Evolutionary conservation across 495 filamentous ascomycete species (phyloP).

Genomic region (Acidiella bohemica): DNA sequence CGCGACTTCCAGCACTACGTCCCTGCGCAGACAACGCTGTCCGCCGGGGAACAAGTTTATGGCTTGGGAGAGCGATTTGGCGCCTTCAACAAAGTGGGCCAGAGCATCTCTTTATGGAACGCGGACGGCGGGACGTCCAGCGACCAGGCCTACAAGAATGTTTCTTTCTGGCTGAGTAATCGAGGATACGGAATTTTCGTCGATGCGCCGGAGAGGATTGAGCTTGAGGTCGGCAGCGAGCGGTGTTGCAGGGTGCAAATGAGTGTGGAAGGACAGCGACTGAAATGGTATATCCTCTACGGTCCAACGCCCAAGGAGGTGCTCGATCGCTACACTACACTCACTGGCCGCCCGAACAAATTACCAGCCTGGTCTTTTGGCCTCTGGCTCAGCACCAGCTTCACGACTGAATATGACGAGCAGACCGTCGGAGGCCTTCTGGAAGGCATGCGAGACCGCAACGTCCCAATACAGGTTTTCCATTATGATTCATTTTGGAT

Average conservation of each 20-base stretch:
- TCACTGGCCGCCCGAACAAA: slow-evolving; percentile 46
- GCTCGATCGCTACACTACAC: slow-evolving; percentile 44
- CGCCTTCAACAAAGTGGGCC: slow-evolving; percentile 55
- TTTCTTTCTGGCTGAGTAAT: slow-evolving; percentile 56
- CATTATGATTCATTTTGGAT: slow-evolving; percentile 62
- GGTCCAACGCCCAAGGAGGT: slow-evolving; percentile 55
- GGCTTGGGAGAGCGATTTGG: slow-evolving; percentile 61
- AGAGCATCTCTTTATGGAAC: slow-evolving; percentile 55
- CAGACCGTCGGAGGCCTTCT: slow-evolving; percentile 52
- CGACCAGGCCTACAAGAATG: slow-evolving; percentile 62
- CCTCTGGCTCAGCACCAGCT: slow-evolving; percentile 56
- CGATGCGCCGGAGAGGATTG: slow-evolving; percentile 9
- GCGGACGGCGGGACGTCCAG: slow-evolving; percentile 58
- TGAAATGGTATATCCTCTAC: slow-evolving; percentile 52
- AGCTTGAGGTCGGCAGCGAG: slow-evolving; percentile 53
- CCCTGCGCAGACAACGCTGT: slow-evolving; percentile 34
- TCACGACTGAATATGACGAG: slow-evolving; percentile 56
- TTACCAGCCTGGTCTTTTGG: slow-evolving; percentile 59
- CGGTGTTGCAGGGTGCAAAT: slow-evolving; percentile 46
- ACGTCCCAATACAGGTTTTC: slow-evolving; percentile 55
- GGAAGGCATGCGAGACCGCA: slow-evolving; percentile 50
- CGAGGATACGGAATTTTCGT: slow-evolving; percentile 61
- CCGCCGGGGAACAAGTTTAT: slow-evolving; percentile 54
- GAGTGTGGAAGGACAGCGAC: slow-evolving; percentile 45
- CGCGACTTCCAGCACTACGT: slow-evolving; percentile 9